Conservation (phyloP, 1,284 basidiomycete genomes). For the Pascua guehoae region DNA sequence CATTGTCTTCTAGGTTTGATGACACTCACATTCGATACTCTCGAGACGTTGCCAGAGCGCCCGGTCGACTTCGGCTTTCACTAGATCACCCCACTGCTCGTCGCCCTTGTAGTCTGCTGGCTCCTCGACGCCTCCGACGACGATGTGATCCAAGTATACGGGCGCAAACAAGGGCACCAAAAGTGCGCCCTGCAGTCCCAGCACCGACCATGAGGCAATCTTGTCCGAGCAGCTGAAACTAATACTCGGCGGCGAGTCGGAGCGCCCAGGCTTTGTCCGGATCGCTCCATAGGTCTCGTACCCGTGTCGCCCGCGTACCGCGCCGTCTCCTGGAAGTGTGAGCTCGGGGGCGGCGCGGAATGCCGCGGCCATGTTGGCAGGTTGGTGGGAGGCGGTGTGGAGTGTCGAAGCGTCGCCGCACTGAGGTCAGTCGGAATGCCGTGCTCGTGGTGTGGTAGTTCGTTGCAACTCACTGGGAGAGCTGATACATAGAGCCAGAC, state of each 20-base stretch:
- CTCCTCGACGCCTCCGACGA: constrained; percentile 65
- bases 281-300: constrained; percentile 70
- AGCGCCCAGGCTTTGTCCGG: constrained; percentile 81
- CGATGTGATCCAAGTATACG: constrained; percentile 61
- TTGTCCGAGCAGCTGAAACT: constrained; percentile 91
- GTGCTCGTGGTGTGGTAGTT: background rate
- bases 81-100: constrained; percentile 56
- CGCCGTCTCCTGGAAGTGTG: constrained; percentile 18
- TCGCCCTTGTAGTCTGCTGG: constrained; percentile 31
- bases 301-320: constrained; percentile 70
- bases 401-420: constrained; percentile 84
- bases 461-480: constrained; percentile 66
- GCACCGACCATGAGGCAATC: constrained; percentile 72
- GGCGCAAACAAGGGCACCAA: constrained; percentile 59
- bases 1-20: no score
- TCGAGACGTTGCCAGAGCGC: constrained; percentile 48
- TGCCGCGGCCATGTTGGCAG: constrained; percentile 60
- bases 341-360: constrained; percentile 38
- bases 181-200: constrained; percentile 81
- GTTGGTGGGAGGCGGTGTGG: constrained; percentile 67
- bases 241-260: constrained; percentile 72
- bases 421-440: constrained; percentile 49
- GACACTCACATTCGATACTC: constrained; percentile 16
- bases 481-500: constrained; percentile 80
- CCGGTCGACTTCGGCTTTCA: constrained; percentile 58